Evolutionary conservation across 805 yeast genomes (phyloP), one percentile per base, ranked within the genome.

Genomic region (Osmozyma mogii): DNA sequence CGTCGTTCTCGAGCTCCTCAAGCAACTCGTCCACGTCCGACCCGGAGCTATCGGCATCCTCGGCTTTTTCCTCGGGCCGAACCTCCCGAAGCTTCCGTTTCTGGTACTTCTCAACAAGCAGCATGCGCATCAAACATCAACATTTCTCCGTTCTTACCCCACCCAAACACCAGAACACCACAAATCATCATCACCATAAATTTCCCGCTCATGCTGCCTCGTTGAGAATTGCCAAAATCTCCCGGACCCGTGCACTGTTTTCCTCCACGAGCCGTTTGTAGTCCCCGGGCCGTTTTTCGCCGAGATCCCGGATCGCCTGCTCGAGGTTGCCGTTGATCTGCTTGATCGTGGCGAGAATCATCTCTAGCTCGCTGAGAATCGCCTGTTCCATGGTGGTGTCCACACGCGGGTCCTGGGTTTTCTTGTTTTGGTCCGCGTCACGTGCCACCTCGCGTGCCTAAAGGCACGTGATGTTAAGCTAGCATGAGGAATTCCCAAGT

Each of bases 1-100:
- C 64, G 12, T 54, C 57, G 20, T 68, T 71, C 22, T 75, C 74
- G 22, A 76, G 68, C 15, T 60, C 52, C 12, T 48, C 50, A 5
- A 48, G 41, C 25, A 47, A 31, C 10, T 37, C 44, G 9, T 36
- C 22, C 12, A 37, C 43, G 27, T 72, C 79, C 22, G 74, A 49
- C 18, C 71, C 63, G 7, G 45, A 41, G 1, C 47, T 45, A 5
- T 45, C 42, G 13, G 63, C 32, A 9, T 58, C 69, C 34, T 61
- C 68, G 6, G 68, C 54, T 19, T 60, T 63, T 3, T 47, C 46
- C 11, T 51, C 52, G 2, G 13, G 17, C 4, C 37, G 40, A 3
- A 36, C 42, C 8, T 47, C 45, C 18, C 44, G 29, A 19, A 58
- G 49, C 38, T 58, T 46, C 10, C 62, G 43, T 9, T 67, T 65